Conservation (phyloP, 2,329 filamentous ascomycete species). For the Aspergillus tamarii region DNA sequence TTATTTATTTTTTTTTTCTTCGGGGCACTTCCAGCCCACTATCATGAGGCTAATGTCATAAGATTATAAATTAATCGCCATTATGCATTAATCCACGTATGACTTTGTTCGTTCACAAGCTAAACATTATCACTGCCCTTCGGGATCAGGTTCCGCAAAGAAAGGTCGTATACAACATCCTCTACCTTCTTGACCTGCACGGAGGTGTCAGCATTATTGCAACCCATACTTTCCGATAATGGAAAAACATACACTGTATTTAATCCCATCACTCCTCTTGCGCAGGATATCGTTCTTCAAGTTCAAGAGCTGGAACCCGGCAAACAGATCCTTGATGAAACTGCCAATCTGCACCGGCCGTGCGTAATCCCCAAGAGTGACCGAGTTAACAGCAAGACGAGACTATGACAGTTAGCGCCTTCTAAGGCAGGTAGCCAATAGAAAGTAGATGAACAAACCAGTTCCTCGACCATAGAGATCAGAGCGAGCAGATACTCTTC, state of each 20-base stretch:
- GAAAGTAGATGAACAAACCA: constrained; percentile 52
- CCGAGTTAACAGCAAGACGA: constrained; percentile 89
- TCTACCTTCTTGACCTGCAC: constrained; percentile 87
- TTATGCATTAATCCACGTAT: not conserved
- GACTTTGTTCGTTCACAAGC: not conserved
- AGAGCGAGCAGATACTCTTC: constrained; percentile 94
- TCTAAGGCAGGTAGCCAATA: not conserved
- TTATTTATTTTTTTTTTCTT: not conserved
- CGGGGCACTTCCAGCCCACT: not conserved
- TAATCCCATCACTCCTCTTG: constrained; percentile 87
- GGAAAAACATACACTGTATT: constrained; percentile 68
- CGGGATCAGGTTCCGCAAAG: constrained; percentile 78
- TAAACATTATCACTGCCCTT: constrained; percentile 37
- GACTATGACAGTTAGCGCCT: constrained; percentile 48
- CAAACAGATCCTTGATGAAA: constrained; percentile 94
- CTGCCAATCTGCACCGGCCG: constrained; percentile 84
- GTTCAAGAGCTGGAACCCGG: constrained; percentile 95
- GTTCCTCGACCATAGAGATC: constrained; percentile 85
- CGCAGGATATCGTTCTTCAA: constrained; percentile 93
- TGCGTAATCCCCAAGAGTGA: constrained; percentile 85
- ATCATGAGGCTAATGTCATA: not conserved
- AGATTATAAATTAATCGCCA: not conserved
- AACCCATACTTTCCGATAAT: not conserved
- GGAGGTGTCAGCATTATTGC: not conserved
- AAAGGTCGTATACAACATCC: constrained; percentile 95